Base-by-base conservation (phyloP, 768 basidiomycete genomes). In the Tylopilus sp. region DNA sequence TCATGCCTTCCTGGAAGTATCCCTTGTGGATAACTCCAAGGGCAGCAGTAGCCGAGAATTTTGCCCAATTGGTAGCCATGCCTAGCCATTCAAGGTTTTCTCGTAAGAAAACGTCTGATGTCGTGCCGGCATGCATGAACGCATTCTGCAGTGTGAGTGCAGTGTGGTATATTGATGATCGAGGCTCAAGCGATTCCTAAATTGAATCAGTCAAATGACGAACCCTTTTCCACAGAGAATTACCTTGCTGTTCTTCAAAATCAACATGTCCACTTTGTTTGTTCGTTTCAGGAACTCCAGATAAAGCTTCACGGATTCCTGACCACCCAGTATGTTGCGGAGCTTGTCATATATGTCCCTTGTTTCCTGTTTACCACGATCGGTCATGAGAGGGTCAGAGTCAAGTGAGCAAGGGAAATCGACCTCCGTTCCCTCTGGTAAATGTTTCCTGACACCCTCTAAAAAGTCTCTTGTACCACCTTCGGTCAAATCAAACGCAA, bases 1-100 rank as follows among this genome's bases (percentile, higher is more conserved):
- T 84, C 82, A 89, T 87, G 45, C 94, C 95, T 69, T 96, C 87
- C 63, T 93, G 85, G 63, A 92, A 90, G 69, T 94, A 94, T 38
- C 97, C 97, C 66, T 96, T 95, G 76, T 98, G 93, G 58, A 99
- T 98, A 51, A 98, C 91, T 56, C 97, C 97, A 22, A 99, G 83
- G 10, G 91, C 94, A 19, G 97, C 94, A 13, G 97, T 98, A 7
- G 97, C 92, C 4, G 93, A 92, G 74, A 98, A 99, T 66, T 98
- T 99, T 26, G 93, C 91, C 97, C 97, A 99, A 68, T 99, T 98
- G 25, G 87, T 87, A 3, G 97, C 97, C 48, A 92, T 81, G 11
- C 84, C 90, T 5, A 99, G 82, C 94, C 95, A 99, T 66, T 98
- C 96, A 30, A 99, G 80, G 68, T 98, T 98, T 48, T 98, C 92